Evolutionary conservation across 345 rosid genomes (phyloP).

Genomic region (Pistacia atlantica): DNA sequence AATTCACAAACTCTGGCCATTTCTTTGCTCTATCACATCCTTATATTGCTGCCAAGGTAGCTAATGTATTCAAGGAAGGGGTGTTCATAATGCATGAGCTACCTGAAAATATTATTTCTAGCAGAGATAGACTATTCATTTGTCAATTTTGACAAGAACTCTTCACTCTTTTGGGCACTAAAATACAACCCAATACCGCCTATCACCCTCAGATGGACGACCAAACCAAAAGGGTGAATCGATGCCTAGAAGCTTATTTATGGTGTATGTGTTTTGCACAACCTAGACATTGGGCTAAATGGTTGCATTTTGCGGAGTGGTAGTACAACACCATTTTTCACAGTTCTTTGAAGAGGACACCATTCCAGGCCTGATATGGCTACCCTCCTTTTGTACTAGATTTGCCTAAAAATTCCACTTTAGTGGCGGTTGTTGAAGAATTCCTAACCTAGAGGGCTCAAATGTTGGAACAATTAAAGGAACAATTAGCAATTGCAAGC

Average conservation of each 20-base stretch:
- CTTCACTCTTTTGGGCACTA: neutral
- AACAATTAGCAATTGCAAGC: neutral
- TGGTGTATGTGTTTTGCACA: neutral
- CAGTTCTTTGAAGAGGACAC: too few relatives aligned
- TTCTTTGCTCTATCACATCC: neutral
- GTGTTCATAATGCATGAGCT: neutral
- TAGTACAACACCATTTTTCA: neutral
- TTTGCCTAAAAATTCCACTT: too few relatives aligned
- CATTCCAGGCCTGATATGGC: too few relatives aligned
- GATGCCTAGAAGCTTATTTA: neutral
- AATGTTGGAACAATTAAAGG: neutral
- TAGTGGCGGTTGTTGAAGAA: too few relatives aligned
- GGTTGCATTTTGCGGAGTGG: neutral
- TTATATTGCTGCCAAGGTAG: neutral
- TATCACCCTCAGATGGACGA: neutral
- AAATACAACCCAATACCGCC: neutral
- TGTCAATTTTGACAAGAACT: neutral
- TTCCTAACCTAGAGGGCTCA: too few relatives aligned
- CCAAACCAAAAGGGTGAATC: neutral
- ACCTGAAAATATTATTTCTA: neutral
- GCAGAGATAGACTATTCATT: neutral
- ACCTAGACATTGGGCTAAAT: neutral
- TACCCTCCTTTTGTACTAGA: too few relatives aligned
- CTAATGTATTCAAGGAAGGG: neutral
- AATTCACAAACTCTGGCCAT: neutral